These are phyloP conservation scores for Oenanthe sinensis DNA, from an alignment of 129 eudicot species.

Conservation along the genomic window DNA sequence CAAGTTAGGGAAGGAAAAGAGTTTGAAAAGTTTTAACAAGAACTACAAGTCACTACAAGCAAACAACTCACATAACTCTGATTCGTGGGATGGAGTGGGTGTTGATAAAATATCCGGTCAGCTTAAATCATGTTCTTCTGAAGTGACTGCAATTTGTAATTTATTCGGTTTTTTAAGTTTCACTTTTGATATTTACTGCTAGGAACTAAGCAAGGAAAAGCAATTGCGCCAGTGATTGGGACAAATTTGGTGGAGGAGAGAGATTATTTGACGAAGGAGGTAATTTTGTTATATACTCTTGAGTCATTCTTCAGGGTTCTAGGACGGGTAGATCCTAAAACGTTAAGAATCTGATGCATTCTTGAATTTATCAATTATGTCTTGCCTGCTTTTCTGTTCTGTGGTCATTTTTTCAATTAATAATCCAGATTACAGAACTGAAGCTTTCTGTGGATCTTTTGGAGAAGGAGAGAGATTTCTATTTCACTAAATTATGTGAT, in stretches of 20 bases:
- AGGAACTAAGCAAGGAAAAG: slow-evolving; percentile 44
- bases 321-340: neutral
- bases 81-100: slow-evolving; percentile 34
- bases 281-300: slow-evolving; percentile 14
- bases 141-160: neutral
- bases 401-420: slow-evolving; percentile 2
- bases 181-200: slow-evolving; percentile 7
- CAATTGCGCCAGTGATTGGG: slow-evolving; percentile 17
- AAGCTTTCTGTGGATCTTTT: slow-evolving; percentile 70
- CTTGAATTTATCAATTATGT: neutral
- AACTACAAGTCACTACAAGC: slow-evolving; percentile 65
- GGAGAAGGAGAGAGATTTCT: slow-evolving; percentile 90
- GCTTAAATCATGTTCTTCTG: slow-evolving; percentile 17
- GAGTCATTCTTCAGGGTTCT: neutral
- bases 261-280: slow-evolving; percentile 60
- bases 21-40: slow-evolving; percentile 33
- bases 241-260: slow-evolving; percentile 28
- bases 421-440: slow-evolving; percentile 66
- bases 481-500: slow-evolving; percentile 76
- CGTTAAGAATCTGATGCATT: neutral
- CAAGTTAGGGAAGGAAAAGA: slow-evolving; percentile 64
- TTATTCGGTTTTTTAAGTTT: neutral
- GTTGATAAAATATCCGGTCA: slow-evolving; percentile 37
- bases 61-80: slow-evolving; percentile 39
- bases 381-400: neutral